phyloP scores from a whole-genome alignment of 202 grass and related monocot species.

The Hordeum pubiflorum region DNA sequence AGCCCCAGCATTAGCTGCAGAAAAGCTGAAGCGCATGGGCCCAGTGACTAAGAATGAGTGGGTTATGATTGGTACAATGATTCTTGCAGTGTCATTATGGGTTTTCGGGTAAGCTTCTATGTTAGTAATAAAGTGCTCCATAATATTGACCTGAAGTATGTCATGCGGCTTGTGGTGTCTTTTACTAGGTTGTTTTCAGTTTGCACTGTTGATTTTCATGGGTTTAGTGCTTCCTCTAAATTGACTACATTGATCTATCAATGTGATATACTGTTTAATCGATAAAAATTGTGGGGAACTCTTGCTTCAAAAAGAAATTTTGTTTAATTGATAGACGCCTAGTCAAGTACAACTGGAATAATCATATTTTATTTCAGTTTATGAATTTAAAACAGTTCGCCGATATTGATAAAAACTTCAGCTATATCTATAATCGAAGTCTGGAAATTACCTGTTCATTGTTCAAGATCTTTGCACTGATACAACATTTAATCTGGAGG shows the following conservation, averaged over 20 bases:
- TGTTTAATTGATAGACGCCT: not conserved
- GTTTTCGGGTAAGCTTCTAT: constrained; percentile 63
- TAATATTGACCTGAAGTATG: not conserved
- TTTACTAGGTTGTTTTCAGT: not conserved
- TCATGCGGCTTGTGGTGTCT: not conserved
- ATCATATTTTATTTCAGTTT: not conserved
- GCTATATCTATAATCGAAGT: not conserved
- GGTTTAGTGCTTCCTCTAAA: not conserved
- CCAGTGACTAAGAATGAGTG: constrained; percentile 81
- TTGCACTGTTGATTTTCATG: not conserved
- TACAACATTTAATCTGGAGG: not conserved
- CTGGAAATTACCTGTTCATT: not conserved
- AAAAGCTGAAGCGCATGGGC: constrained; percentile 77
- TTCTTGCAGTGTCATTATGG: constrained; percentile 80
- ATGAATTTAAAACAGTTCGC: not conserved
- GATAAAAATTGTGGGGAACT: not conserved
- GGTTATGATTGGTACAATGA: constrained; percentile 91
- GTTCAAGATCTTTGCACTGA: constrained; percentile 6
- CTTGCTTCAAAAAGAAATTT: not conserved
- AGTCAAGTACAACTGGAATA: not conserved
- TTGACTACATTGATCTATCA: not conserved
- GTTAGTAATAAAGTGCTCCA: not conserved
- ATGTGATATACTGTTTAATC: not conserved
- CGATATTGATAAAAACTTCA: not conserved
- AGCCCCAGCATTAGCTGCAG: constrained; percentile 65